Percentiles rank a stretch among this genome's conserved stretches.
Evolutionary conservation across 306 rosid species (phyloP).

Genomic region (Cicer chorassanicum): DNA sequence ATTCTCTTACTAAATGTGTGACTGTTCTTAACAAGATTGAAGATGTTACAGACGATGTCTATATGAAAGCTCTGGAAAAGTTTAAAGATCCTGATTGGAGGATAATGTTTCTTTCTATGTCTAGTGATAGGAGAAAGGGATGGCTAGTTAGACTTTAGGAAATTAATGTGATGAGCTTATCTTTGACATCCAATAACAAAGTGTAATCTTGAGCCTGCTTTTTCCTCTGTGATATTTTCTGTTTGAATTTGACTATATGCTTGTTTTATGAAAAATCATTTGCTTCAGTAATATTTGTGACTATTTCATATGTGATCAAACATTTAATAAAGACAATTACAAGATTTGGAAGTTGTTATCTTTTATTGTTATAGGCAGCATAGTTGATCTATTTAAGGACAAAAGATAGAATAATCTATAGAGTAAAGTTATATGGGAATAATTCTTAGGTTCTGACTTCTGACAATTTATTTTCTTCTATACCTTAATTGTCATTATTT

Average conservation of each 20-base stretch:
- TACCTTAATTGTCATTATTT: slow-evolving; percentile 3
- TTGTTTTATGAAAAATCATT: not conserved
- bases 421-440: no score
- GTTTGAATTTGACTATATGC: not conserved
- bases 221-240: not conserved
- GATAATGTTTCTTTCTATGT: not conserved
- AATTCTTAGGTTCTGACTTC: not conserved
- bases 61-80: not conserved
- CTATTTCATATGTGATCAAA: not conserved
- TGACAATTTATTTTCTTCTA: not conserved
- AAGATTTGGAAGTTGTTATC: no score
- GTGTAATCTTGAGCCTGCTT: not conserved
- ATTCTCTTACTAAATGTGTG: not conserved
- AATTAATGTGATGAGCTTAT: not conserved
- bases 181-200: not conserved
- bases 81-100: not conserved
- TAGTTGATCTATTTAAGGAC: no score
- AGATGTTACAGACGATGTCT: not conserved
- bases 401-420: no score
- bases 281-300: not conserved
- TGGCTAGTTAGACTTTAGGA: not conserved
- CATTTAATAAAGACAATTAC: no score
- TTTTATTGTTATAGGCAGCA: no score
- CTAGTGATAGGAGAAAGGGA: not conserved
- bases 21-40: not conserved